A percentile compares a stretch with the other conserved stretches of the same genome.
phyloP scores from a whole-genome alignment of 2,329 filamentous ascomycete genomes.

The Fusarium circinatum region DNA sequence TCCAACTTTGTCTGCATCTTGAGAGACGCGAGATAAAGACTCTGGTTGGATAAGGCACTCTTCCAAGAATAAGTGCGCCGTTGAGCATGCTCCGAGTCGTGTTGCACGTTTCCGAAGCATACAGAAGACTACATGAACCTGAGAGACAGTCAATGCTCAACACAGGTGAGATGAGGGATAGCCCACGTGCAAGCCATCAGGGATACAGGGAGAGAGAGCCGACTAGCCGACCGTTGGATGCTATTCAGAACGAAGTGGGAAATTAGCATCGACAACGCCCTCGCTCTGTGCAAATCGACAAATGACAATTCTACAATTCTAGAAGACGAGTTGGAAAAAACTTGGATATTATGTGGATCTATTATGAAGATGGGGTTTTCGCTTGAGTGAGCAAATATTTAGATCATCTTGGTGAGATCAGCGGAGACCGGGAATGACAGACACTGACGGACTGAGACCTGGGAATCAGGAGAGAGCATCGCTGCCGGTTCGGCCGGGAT shows the following conservation, averaged over 20 bases:
- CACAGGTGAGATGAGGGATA: background rate
- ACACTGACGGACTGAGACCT: background rate
- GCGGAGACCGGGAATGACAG: conserved; percentile 10
- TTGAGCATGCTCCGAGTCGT: conserved; percentile 13
- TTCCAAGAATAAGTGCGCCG: background rate
- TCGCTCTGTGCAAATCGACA: background rate
- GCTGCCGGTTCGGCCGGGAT: conserved; percentile 32
- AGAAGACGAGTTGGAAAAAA: conserved; percentile 13
- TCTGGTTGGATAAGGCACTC: conserved; percentile 13
- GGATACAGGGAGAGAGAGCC: background rate
- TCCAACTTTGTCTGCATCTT: conserved; percentile 33
- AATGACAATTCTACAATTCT: background rate
- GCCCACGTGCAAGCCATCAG: background rate
- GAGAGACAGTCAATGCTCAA: background rate
- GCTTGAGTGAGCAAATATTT: conserved; percentile 19
- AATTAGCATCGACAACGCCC: background rate
- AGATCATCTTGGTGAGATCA: conserved; percentile 12
- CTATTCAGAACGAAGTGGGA: background rate
- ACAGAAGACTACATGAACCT: background rate
- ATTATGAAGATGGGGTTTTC: conserved; percentile 13
- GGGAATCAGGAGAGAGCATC: background rate
- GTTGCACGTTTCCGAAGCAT: conserved; percentile 16
- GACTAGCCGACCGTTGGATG: background rate
- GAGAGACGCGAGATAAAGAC: conserved; percentile 13
- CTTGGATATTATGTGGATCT: conserved; percentile 31